Evolutionary conservation across 2,329 filamentous ascomycete species (phyloP), one percentile per base, ranked within the genome.

Genomic region (Pseudocercospora eumusae): DNA sequence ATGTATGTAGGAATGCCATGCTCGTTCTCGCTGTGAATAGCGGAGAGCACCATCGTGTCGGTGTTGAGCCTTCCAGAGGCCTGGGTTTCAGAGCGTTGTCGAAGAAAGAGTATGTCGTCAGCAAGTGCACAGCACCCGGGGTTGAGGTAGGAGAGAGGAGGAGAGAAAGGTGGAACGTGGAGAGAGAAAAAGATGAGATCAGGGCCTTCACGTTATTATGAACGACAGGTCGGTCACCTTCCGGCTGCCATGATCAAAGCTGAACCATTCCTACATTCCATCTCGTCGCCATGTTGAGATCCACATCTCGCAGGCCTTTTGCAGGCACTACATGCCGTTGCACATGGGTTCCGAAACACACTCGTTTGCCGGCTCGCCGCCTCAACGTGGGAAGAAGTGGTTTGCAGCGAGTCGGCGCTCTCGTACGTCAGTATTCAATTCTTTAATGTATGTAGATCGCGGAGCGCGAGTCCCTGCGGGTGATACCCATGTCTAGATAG

Each of bases 1-100:
- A 83, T 82, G 71, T 80, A 88, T 18, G 71, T 81, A 56, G 83
- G 82, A 20, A 71, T 64, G 56, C 70, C 67, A 62, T 72, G 61
- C 8, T 62, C 62, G 50, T 67, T 60, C 54, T 69, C 68, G 33
- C 63, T 66, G 60, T 57, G 60, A 13, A 56, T 62, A 28, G 68
- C 66, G 21, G 57, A 61, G 54, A 66, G 53, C 20, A 69, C 64
- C 61, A 63, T 68, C 31, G 31, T 64, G 28, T 3, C 33, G 40
- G 53, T 47, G 20, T 6, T 20, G 7, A 45, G 56, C 59, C 59
- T 64, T 10, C 62, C 62, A 60, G 54, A 56, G 62, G 59, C 62
- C 33, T 42, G 7, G 11, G 15, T 25, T 20, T 40, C 21, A 49
- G 5, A 9, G 11, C 8, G 10, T 31, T 9, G 15, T 31, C 36